Evolutionary conservation across 495 filamentous ascomycete genomes (phyloP), one percentile per base, ranked within the genome.

Genomic region (Talaromyces stipitatus): DNA sequence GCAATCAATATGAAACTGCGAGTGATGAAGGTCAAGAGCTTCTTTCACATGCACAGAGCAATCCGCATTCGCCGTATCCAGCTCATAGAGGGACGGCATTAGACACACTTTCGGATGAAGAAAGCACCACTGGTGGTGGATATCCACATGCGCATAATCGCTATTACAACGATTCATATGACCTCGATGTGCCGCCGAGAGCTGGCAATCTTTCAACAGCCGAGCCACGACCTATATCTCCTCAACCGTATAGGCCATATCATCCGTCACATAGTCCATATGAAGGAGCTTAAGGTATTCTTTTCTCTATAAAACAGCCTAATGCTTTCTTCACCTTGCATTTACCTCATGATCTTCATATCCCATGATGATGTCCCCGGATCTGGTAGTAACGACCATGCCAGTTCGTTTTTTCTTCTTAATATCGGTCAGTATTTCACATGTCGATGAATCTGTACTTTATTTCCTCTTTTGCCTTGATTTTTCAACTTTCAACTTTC

Each of bases 21-120:
- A 63, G 72, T 29, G 75, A 77, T 26, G 75, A 78, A 57, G 75
- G 66, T 26, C 62, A 66, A 30, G 64, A 70, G 2, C 72, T 78
- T 26, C 66, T 78, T 3, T 65, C 71, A 1, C 60, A 74, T 56
- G 70, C 73, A 3, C 75, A 78, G 60, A 58, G 70, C 2, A 75
- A 73, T 16, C 73, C 74, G n/a, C 61, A 53, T 3, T 56, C 60
- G 1, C 38, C 55, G 7, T 56, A 61, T 30, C 28, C 56, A 14
- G n/a, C 33, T 18, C 33, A 16, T 11, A 28, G 33, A 10, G 54
- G 26, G 9, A 14, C 50, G 7, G 50, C 58, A 22, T n/a, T 62
- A 4, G 47, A 62, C 18, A 55, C 58, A 2, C 43, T 57, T 9
- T 66, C 69, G 38, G 60, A 69, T 3, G 61, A 68, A 27, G 64